These are phyloP conservation scores for Phlegmacium glaucopus DNA, from an alignment of 768 basidiomycete genomes.

Conservation along the genomic window DNA sequence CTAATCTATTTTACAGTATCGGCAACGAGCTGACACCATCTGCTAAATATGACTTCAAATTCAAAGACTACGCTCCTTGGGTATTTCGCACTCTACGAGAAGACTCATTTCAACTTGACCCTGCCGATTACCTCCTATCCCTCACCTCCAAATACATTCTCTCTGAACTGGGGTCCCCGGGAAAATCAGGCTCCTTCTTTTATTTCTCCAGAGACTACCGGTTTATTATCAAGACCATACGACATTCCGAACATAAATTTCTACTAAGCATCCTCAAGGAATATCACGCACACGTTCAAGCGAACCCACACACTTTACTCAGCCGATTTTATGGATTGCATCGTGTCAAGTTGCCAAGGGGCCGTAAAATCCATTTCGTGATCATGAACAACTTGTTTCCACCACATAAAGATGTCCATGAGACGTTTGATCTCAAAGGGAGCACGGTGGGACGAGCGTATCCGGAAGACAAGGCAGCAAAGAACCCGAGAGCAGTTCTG, in stretches of 20 bases:
- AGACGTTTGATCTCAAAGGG: conserved; percentile 96
- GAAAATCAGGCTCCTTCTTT: conserved; percentile 98
- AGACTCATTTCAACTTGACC: conserved; percentile 92
- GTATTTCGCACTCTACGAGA: conserved; percentile 95
- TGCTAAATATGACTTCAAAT: conserved; percentile 98
- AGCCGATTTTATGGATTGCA: conserved; percentile 97
- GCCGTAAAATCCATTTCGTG: conserved; percentile 96
- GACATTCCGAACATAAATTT: conserved; percentile 92
- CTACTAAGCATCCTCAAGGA: conserved; percentile 77
- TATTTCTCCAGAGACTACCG: conserved; percentile 99
- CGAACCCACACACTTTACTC: conserved; percentile 90
- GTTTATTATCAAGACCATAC: conserved; percentile 99
- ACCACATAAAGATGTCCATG: conserved; percentile 94
- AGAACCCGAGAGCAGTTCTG: conserved; percentile 83
- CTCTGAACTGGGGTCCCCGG: conserved; percentile 95
- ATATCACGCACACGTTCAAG: conserved; percentile 83
- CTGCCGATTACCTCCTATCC: conserved; percentile 95
- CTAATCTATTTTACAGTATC: conserved; percentile 45
- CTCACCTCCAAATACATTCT: conserved; percentile 97
- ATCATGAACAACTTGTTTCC: conserved; percentile 99
- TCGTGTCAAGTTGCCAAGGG: conserved; percentile 92
- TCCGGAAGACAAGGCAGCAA: conserved; percentile 75
- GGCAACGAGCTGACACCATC: conserved; percentile 98
- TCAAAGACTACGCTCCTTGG: conserved; percentile 99
- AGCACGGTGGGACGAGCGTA: conserved; percentile 88